These are phyloP conservation scores for Camellia sinensis DNA, from an alignment of 148 eudicot species.

Conservation along the genomic window DNA sequence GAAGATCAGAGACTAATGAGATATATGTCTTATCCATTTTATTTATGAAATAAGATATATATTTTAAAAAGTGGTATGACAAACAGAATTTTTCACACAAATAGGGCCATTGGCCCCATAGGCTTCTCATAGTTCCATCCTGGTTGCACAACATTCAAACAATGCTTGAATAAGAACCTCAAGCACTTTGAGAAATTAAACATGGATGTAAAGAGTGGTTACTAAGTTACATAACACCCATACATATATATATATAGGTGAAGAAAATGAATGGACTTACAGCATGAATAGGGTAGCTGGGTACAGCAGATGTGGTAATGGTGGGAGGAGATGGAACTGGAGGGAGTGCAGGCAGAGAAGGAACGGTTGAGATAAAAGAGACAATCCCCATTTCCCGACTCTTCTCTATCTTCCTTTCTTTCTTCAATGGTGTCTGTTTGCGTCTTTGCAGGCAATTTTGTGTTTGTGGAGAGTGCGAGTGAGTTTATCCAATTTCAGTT, in stretches of 20 bases:
- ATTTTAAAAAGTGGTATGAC: no score
- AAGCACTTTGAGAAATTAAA: neutral
- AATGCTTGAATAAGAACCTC: neutral
- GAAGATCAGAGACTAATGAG: no score
- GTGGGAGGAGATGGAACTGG: slow-evolving; percentile 31
- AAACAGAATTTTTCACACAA: no score
- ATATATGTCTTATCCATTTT: no score
- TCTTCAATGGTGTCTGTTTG: no score
- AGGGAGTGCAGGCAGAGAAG: slow-evolving; percentile 39
- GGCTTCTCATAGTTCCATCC: no score
- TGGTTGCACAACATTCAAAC: neutral
- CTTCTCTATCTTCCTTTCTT: neutral
- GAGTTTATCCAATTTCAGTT: no score
- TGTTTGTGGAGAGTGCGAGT: no score
- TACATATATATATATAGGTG: neutral
- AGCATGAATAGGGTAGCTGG: slow-evolving; percentile 26
- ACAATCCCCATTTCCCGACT: slow-evolving; percentile 34
- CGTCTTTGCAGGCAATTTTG: no score
- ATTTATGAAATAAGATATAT: no score
- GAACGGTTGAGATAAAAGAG: slow-evolving; percentile 57
- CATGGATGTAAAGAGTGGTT: neutral
- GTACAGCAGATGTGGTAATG: slow-evolving; percentile 14
- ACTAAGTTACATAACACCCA: neutral
- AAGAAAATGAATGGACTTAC: slow-evolving; percentile 28
- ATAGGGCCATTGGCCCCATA: no score